Base-by-base conservation (phyloP, 2,329 filamentous ascomycete species). In the Colletotrichum neosansevieriae region DNA sequence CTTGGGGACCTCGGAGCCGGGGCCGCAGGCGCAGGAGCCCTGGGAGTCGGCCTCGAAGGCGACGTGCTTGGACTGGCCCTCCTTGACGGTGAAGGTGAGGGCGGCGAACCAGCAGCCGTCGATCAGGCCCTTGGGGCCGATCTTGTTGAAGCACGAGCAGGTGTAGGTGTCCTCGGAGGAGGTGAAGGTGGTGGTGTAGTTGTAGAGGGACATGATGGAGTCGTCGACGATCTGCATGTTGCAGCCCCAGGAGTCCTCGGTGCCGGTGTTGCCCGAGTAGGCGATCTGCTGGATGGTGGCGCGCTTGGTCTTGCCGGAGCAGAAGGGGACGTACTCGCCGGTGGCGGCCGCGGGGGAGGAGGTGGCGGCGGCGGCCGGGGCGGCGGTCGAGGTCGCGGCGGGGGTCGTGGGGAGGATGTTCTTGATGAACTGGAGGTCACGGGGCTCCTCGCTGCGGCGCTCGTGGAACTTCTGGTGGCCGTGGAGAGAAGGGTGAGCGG, bases 131-230 rank as follows among this genome's bases (percentile, higher is more conserved):
- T 79, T 72, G 13, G 77, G 74, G 50, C 84, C 85, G 61, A 86
- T 85, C 83, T 87, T 87, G 82, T 85, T 84, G 79, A 77, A 85
- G 79, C 80, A 83, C 40, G 73, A 73, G 74, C 85, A 86, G 49
- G 75, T 45, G 63, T 79, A 77, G 50, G 73, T 58, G 70, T 63
- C 74, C 58, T 77, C 75, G 58, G 78, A 79, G 74, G 80, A 79
- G 59, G 74, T 75, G 74, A 85, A 83, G 71, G 76, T 76, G 69
- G 79, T 70, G 19, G 77, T 76, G 79, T 86, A 84, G 60, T 82
- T 69, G 79, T 86, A 87, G 70, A 79, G 59, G 68, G 73, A 56
- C 69, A 76, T 76, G 56, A 80, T 74, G 54, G 71, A 69, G 65
- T 72, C 73, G 71, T 78, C 72, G 67, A 87, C 75, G 36, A 79